A percentile compares a stretch with the other conserved stretches of the same genome.
phyloP scores from a whole-genome alignment of 805 yeast species.

The Lachancea sp. region DNA sequence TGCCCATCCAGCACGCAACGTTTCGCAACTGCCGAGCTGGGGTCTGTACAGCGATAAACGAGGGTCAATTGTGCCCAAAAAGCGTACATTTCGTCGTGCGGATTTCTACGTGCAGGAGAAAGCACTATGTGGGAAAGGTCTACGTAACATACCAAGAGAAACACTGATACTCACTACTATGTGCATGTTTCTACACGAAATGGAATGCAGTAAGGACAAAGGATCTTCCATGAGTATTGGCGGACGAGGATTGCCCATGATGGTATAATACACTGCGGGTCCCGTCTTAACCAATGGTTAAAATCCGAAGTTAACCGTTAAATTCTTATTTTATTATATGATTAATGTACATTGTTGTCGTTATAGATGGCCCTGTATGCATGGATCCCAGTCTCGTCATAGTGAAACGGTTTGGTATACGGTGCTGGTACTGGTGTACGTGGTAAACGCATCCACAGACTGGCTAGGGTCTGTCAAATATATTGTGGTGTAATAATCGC shows the following conservation, averaged over 20 bases:
- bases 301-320: too few species aligned
- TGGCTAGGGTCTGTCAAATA: constrained; percentile 25
- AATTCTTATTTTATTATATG: background rate
- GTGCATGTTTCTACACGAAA: constrained; percentile 30
- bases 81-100: constrained; percentile 23
- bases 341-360: constrained; percentile 3
- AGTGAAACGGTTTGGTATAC: constrained; percentile 20
- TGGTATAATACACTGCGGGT: background rate
- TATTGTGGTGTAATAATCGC: constrained; percentile 28
- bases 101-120: constrained; percentile 22
- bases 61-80: constrained; percentile 23
- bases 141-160: constrained; percentile 21
- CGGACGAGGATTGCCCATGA: background rate
- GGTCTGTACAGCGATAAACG: constrained; percentile 26
- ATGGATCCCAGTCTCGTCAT: background rate
- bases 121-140: constrained; percentile 2
- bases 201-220: constrained; percentile 30
- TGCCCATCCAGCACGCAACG: constrained; percentile 13
- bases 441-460: constrained; percentile 32
- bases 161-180: constrained; percentile 29
- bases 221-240: constrained; percentile 1
- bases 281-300: too few species aligned
- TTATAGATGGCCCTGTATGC: background rate
- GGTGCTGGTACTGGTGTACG: constrained; percentile 28
- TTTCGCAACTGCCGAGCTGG: constrained; percentile 27